Conservation (phyloP, 148 eudicot genomes). For the Fagopyrum esculentum region DNA sequence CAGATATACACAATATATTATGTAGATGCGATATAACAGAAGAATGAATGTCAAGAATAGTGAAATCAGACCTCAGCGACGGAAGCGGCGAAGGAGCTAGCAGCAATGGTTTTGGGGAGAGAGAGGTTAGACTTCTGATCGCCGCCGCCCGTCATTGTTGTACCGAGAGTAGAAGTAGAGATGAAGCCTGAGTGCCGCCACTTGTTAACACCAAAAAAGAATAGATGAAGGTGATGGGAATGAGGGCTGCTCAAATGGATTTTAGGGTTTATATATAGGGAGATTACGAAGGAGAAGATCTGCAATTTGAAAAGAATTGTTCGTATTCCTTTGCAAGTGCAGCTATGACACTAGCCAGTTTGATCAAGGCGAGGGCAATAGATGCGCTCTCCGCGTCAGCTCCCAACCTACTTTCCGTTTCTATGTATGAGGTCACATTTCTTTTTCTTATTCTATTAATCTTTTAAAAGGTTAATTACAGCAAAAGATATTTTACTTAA, state of each 20-base stretch:
- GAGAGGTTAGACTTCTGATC: conserved; percentile 42
- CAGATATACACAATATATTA: neutral
- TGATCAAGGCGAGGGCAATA: too few relatives aligned
- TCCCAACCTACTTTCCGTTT: too few relatives aligned
- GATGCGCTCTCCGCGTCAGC: too few relatives aligned
- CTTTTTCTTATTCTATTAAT: too few relatives aligned
- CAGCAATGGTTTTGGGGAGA: conserved; percentile 58
- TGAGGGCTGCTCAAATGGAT: neutral
- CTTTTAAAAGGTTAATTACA: too few relatives aligned
- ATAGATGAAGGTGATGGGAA: neutral
- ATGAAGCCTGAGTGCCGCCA: too few relatives aligned
- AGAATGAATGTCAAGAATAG: neutral
- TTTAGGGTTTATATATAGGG: conserved; percentile 1
- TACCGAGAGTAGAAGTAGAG: too few relatives aligned
- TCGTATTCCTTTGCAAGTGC: too few relatives aligned
- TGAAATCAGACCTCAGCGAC: conserved; percentile 65
- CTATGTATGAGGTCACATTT: too few relatives aligned
- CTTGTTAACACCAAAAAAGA: neutral
- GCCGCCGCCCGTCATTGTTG: conserved; percentile 24
- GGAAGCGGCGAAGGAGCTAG: conserved; percentile 88
- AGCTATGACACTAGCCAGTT: too few relatives aligned
- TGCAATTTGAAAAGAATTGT: neutral
- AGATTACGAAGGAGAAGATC: neutral
- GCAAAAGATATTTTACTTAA: too few relatives aligned
- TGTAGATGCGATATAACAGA: neutral